Evolutionary conservation across 2,329 filamentous ascomycete species (phyloP).

Genomic region (Zopfia rhizophila): DNA sequence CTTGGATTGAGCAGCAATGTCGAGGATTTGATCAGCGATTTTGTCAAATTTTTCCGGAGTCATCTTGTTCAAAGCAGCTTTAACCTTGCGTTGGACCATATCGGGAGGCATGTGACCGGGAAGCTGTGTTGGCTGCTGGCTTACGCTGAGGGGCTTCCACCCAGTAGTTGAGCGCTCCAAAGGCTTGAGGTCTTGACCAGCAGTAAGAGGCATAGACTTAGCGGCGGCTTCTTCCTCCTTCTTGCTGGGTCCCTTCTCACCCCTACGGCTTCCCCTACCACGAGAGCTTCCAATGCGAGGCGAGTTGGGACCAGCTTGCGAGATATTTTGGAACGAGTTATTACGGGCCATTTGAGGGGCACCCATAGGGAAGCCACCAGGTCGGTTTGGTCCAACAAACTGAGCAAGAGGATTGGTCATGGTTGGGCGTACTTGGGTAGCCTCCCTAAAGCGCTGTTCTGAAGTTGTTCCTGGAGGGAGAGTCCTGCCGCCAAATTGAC

Average conservation of each 20-base stretch:
- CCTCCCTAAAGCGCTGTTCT: conserved; percentile 71
- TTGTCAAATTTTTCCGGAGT: conserved; percentile 98
- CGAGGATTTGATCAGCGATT: conserved; percentile 91
- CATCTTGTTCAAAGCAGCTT: conserved; percentile 99
- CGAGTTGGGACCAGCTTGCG: conserved; percentile 72
- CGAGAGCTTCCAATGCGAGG: conserved; percentile 74
- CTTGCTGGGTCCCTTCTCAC: conserved; percentile 59
- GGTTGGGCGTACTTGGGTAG: conserved; percentile 36
- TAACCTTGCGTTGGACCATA: conserved; percentile 98
- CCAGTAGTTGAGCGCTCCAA: conserved; percentile 77
- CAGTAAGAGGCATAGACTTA: conserved; percentile 92
- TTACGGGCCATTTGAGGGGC: conserved; percentile 72
- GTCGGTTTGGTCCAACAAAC: conserved; percentile 64
- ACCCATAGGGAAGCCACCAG: conserved; percentile 71
- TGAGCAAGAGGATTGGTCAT: conserved; percentile 66
- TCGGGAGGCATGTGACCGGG: conserved; percentile 78
- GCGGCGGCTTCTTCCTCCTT: conserved; percentile 74
- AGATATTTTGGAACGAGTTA: conserved; percentile 67
- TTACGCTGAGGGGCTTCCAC: conserved; percentile 81
- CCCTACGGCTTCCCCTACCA: conserved; percentile 69
- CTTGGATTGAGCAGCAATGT: conserved; percentile 94
- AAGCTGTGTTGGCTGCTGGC: conserved; percentile 46
- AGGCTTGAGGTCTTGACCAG: conserved; percentile 80
- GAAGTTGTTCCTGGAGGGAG: conserved; percentile 82
- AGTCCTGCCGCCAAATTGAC: conserved; percentile 62